phyloP scores from a whole-genome alignment of 2,329 filamentous ascomycete species.

The Botrytis hyacinthi region DNA sequence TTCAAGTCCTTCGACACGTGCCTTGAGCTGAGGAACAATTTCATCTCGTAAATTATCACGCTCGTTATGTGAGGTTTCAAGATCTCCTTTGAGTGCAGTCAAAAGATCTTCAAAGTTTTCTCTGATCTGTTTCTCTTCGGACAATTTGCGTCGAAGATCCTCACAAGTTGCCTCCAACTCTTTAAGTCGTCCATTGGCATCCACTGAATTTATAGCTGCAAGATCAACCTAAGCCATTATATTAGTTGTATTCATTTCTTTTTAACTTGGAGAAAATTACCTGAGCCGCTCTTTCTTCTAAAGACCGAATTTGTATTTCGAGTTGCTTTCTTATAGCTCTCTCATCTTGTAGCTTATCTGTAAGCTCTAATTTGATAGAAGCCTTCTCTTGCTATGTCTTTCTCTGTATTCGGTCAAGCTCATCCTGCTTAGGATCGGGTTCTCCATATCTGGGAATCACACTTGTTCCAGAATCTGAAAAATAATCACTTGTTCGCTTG shows the following conservation, averaged over 20 bases:
- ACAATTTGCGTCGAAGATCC: conserved; percentile 75
- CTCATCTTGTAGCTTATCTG: conserved; percentile 84
- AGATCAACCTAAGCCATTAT: conserved; percentile 39
- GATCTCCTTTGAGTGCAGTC: conserved; percentile 75
- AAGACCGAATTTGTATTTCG: conserved; percentile 77
- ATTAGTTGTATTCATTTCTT: conserved; percentile 24
- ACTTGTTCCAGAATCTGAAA: conserved; percentile 91
- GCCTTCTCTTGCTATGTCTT: conserved; percentile 89
- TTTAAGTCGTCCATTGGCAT: conserved; percentile 61
- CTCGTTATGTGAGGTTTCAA: conserved; percentile 80
- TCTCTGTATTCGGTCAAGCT: conserved; percentile 79
- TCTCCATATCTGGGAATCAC: conserved; percentile 69
- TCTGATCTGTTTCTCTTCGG: conserved; percentile 83
- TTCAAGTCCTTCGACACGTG: conserved; percentile 76
- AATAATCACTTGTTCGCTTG: conserved; percentile 92
- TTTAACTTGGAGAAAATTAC: conserved; percentile 39
- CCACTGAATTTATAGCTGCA: conserved; percentile 53
- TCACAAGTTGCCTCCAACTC: conserved; percentile 81
- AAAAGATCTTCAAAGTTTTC: conserved; percentile 93
- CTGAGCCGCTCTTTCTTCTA: conserved; percentile 75
- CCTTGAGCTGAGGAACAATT: conserved; percentile 74
- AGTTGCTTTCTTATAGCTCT: conserved; percentile 70
- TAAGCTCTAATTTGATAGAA: conserved; percentile 78
- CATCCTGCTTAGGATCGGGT: conserved; percentile 59
- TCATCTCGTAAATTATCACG: conserved; percentile 90